Conservation (phyloP, 177 flowering plant genomes). For the Vitis hybrid region DNA sequence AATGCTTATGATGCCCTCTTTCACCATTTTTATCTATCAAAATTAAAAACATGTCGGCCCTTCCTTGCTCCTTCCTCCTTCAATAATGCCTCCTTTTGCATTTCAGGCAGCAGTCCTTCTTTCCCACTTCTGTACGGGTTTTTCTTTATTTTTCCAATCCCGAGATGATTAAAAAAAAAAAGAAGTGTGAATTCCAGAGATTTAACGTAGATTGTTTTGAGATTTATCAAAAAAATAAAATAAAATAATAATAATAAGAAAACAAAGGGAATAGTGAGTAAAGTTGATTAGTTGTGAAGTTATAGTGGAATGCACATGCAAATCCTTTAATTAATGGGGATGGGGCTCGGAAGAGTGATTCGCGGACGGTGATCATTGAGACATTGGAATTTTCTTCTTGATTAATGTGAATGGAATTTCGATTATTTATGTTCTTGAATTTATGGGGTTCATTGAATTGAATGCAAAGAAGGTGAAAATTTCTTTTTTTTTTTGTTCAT, state of each 20-base stretch:
- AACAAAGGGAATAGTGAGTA: background rate
- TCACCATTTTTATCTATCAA: background rate
- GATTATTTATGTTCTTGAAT: too few relatives aligned
- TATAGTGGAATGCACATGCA: slow-evolving; percentile 9
- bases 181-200: too few relatives aligned
- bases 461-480: too few relatives aligned
- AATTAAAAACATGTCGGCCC: slow-evolving; percentile 11
- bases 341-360: too few relatives aligned
- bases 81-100: slow-evolving; percentile 17
- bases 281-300: background rate
- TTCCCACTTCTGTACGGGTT: slow-evolving; percentile 11
- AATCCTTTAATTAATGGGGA: background rate
- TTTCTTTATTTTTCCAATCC: background rate
- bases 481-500: too few relatives aligned
- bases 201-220: too few relatives aligned
- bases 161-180: too few relatives aligned
- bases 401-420: too few relatives aligned
- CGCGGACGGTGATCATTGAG: too few relatives aligned
- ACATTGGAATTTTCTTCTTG: too few relatives aligned
- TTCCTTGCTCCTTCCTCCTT: slow-evolving; percentile 14
- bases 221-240: background rate
- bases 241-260: too few relatives aligned
- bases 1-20: slow-evolving; percentile 2
- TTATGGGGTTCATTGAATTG: too few relatives aligned
- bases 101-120: background rate